Evolutionary conservation across 2,329 filamentous ascomycete species (phyloP).

Genomic region (Madurella mycetomatis): DNA sequence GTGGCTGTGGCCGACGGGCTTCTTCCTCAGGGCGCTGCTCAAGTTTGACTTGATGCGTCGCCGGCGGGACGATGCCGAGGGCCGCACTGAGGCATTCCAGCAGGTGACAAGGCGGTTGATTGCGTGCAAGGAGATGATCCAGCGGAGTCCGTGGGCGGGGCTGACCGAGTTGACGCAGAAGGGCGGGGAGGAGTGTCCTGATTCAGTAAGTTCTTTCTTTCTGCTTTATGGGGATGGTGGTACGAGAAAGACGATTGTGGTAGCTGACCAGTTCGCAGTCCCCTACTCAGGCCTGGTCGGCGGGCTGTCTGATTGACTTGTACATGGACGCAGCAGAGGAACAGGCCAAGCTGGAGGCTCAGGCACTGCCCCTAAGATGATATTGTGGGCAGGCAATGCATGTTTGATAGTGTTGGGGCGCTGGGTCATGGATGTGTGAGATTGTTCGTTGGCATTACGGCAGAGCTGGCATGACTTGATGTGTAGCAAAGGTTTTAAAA

Average conservation of each 20-base stretch:
- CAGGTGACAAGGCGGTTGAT: constrained; percentile 80
- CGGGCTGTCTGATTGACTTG: constrained; percentile 87
- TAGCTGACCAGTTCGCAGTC: constrained; percentile 49
- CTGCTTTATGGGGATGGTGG: background rate
- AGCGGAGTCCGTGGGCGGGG: constrained; percentile 79
- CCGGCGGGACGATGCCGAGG: constrained; percentile 50
- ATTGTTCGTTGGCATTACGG: too few species aligned
- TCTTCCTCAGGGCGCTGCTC: constrained; percentile 85
- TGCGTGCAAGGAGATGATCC: constrained; percentile 81
- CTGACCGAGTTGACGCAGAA: constrained; percentile 91
- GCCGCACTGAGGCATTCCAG: constrained; percentile 83
- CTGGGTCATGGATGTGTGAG: background rate
- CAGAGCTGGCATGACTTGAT: too few species aligned
- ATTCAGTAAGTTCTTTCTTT: constrained; percentile 64
- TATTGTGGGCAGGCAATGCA: background rate
- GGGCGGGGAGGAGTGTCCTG: constrained; percentile 73
- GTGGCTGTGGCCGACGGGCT: constrained; percentile 97
- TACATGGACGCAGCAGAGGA: constrained; percentile 81
- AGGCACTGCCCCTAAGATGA: constrained; percentile 26
- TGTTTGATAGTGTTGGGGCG: background rate
- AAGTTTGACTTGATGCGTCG: constrained; percentile 81
- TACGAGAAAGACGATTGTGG: background rate
- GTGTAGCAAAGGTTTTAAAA: too few species aligned
- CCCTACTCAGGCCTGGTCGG: constrained; percentile 95
- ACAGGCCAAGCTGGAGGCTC: constrained; percentile 32